Evolutionary conservation across 2,329 filamentous ascomycete genomes (phyloP).

Genomic region (Didymella keratinophila): DNA sequence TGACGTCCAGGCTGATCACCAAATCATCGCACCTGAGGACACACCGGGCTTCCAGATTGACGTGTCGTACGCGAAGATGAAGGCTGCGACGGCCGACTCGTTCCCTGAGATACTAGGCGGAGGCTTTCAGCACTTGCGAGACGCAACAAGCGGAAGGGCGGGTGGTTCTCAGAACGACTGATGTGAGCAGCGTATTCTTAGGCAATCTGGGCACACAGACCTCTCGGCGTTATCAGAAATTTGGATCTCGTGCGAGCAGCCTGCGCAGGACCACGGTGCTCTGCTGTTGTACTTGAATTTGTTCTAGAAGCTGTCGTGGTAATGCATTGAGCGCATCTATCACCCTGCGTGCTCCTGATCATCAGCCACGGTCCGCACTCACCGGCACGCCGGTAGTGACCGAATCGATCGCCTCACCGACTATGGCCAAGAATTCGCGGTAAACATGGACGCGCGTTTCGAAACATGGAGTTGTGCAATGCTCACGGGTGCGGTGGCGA

Average conservation of each 20-base stretch:
- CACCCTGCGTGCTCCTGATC: slow-evolving; percentile 16
- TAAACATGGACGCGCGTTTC: slow-evolving; percentile 1
- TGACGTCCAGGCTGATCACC: slow-evolving; percentile 46
- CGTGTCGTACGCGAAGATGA: slow-evolving; percentile 51
- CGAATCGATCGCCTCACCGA: slow-evolving; percentile 2
- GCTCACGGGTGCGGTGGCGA: not conserved
- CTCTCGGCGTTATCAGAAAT: slow-evolving; percentile 6
- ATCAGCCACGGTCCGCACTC: slow-evolving; percentile 12
- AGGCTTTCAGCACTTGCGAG: slow-evolving; percentile 20
- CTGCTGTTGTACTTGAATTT: slow-evolving; percentile 1
- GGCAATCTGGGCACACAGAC: not conserved
- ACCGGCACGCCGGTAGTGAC: not conserved
- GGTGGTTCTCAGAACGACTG: slow-evolving; percentile 11
- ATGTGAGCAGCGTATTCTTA: not conserved
- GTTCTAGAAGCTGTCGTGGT: slow-evolving; percentile 16
- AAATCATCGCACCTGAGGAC: slow-evolving; percentile 41
- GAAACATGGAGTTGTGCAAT: slow-evolving; percentile 8
- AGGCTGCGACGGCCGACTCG: slow-evolving; percentile 40
- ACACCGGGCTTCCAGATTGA: slow-evolving; percentile 51
- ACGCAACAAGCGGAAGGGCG: slow-evolving; percentile 16
- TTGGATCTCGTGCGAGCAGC: not conserved
- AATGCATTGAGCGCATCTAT: slow-evolving; percentile 15
- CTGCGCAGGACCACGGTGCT: not conserved
- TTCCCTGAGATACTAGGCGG: slow-evolving; percentile 24
- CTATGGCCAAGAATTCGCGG: not conserved